Base-by-base conservation (phyloP, 2,329 filamentous ascomycete species). In the Beauveria sp. region DNA sequence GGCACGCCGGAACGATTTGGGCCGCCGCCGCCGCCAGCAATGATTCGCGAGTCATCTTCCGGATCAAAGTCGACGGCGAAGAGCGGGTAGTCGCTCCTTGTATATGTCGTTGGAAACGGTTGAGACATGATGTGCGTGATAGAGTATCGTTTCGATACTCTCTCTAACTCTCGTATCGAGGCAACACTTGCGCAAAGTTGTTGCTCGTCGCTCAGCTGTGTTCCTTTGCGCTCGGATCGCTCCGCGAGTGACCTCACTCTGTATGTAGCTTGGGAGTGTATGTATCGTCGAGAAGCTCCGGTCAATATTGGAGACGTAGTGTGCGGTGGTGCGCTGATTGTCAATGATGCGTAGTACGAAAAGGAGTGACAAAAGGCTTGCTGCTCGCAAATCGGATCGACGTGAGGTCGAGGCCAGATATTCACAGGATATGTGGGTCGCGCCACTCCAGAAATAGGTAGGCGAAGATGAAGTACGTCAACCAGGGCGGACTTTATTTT, bases 41-140 rank as follows among this genome's bases (percentile, higher is more conserved):
- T 78, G 26, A 97, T 80, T 65, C 87, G 87, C 65, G 84, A 84
- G 63, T 88, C 83, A 77, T 96, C 87, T 69, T 88, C 83, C 57
- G 89, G 90, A 71, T 96, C 91, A 74, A 96, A 97, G 71, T 92
- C 92, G 72, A 91, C 89, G 61, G 89, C 86, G 74, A 92, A 96
- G 63, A 96, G 83, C 54, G 93, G 93, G 74, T 93, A 97, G 62
- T 86, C 84, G 66, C 96, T 83, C 61, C 85, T 85, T 67, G 86
- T 79, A 73, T 86, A 88, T 64, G 88, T 83, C 63, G 75, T 74
- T 60, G 76, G 74, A 65, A 85, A 74, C 24, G 71, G 69, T 55
- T 72, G 69, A 59, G 74, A 69, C 77, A 78, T 78, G 24, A 7
- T 53, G 31, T 24, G 38, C 12, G 45, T 48, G 31, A 14, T 6